These are phyloP conservation scores for Stagonosporopsis tanaceti DNA, from an alignment of 2,329 filamentous ascomycete genomes.

Conservation along the genomic window DNA sequence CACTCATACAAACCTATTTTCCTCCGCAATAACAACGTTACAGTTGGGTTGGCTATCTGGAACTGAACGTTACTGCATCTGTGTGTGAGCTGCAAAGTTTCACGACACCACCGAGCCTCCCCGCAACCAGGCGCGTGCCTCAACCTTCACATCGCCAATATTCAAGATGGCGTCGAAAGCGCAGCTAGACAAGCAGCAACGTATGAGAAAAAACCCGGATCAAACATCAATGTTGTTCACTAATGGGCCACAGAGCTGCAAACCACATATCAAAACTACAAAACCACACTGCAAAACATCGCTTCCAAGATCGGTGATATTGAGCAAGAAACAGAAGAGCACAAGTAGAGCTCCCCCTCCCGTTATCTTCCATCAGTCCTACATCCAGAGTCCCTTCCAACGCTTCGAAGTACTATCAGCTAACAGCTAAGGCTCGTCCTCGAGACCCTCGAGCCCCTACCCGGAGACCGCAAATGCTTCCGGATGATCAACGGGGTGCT, in stretches of 20 bases:
- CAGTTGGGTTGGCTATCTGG: background rate
- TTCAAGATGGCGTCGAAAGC: slow-evolving; percentile 59
- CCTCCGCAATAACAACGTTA: background rate
- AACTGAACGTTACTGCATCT: background rate
- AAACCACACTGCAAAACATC: slow-evolving; percentile 83
- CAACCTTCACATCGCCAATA: slow-evolving; percentile 4
- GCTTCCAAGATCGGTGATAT: slow-evolving; percentile 97
- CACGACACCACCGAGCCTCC: slow-evolving; percentile 29
- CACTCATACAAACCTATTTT: too few species aligned
- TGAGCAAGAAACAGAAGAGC: slow-evolving; percentile 95
- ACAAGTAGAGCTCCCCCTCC: slow-evolving; percentile 74
- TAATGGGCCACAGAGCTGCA: slow-evolving; percentile 71
- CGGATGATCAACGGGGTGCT: slow-evolving; percentile 98
- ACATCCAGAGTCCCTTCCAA: background rate
- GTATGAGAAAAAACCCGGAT: slow-evolving; percentile 50
- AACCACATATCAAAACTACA: slow-evolving; percentile 78
- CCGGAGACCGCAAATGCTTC: slow-evolving; percentile 92
- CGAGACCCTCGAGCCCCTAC: slow-evolving; percentile 85
- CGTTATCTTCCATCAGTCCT: too few species aligned
- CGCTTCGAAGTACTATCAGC: background rate
- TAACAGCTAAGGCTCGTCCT: slow-evolving; percentile 78
- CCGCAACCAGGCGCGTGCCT: slow-evolving; percentile 25
- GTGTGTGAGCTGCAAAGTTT: slow-evolving; percentile 1
- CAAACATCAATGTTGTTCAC: background rate
- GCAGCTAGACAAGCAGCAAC: slow-evolving; percentile 77